Evolutionary conservation across 1,284 basidiomycete species (phyloP), one percentile per base, ranked within the genome.

Genomic region (Ceratobasidium theobromae): DNA sequence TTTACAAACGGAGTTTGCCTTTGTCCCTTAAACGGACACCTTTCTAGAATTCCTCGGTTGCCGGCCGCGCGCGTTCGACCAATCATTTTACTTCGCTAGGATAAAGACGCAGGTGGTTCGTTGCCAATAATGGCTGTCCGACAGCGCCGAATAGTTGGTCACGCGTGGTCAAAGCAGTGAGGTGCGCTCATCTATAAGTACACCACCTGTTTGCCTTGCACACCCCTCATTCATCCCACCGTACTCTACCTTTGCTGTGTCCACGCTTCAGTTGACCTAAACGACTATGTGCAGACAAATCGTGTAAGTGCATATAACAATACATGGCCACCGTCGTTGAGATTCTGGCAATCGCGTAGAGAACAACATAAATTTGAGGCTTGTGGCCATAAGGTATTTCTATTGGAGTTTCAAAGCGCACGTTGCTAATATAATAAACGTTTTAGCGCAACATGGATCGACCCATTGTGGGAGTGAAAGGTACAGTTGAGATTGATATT

Each of bases 391-490:
- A 53, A 30, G 35, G 60, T 64, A 38, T 52, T 35, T 33, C 18
- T n/a, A 12, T 12, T 18, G 1, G 18, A 23, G 3, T 23, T n/a
- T 21, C 21, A 27, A 48, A 23, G 8, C 16, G 16, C 27, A 4
- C 16, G 12, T 16, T 16, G 14, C 9, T 8, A 4, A 3, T 52
- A 28, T 28, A 12, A 14, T 21, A 5, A 6, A 25, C 21, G 16
- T 3, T 52, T 3, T 8, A 64, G 60, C 49, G 60, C 28, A 32
- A 52, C 21, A 64, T 41, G 49, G 49, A 45, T 25, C n/a, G 38
- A 16, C 60, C 60, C 5, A 43, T 64, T 27, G 49, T 64, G 28
- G 60, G 60, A 1, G 28, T 53, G 21, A 64, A 64, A 43, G 60
- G 60, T 53, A 33, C 23, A 12, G 4, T 38, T 16, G 14, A n/a